Percentiles rank a stretch among this genome's conserved stretches.
These are phyloP conservation scores for Psidium guajava DNA, from an alignment of 345 rosid species.

Conservation along the genomic window DNA sequence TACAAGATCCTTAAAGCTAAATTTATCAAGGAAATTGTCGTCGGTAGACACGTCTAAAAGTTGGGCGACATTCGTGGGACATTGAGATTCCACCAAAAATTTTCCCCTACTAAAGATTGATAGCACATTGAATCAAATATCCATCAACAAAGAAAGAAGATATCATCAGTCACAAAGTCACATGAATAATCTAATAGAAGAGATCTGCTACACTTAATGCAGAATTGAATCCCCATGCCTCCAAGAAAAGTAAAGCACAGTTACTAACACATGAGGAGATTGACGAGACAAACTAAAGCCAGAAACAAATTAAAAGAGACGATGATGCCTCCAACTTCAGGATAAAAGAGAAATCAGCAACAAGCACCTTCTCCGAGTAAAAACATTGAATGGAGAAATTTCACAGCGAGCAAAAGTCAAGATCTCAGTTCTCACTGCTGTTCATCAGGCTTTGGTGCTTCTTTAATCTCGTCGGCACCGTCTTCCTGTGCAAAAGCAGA, in stretches of 20 bases:
- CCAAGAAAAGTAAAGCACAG: slow-evolving; percentile 5
- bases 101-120: not conserved
- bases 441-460: slow-evolving; percentile 61
- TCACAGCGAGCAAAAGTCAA: not conserved
- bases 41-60: not conserved
- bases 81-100: not conserved
- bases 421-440: slow-evolving; percentile 16
- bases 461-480: slow-evolving; percentile 82
- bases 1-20: not conserved
- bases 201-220: slow-evolving; percentile 1
- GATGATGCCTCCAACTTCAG: slow-evolving; percentile 30
- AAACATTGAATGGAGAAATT: slow-evolving; percentile 18
- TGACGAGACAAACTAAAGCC: slow-evolving; percentile 7
- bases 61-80: not conserved
- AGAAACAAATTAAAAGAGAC: slow-evolving; percentile 24
- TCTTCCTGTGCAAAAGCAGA: slow-evolving; percentile 41
- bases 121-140: not conserved
- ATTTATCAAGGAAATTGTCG: not conserved
- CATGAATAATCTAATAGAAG: not conserved
- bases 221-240: slow-evolving; percentile 1
- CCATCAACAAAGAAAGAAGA: not conserved
- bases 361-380: slow-evolving; percentile 43
- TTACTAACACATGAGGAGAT: slow-evolving; percentile 2
- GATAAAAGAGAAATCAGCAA: slow-evolving; percentile 21
- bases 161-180: not conserved